These are phyloP conservation scores for Phytopythium aichiense DNA, from an alignment of 352 stramenopile species.

Conservation along the genomic window DNA sequence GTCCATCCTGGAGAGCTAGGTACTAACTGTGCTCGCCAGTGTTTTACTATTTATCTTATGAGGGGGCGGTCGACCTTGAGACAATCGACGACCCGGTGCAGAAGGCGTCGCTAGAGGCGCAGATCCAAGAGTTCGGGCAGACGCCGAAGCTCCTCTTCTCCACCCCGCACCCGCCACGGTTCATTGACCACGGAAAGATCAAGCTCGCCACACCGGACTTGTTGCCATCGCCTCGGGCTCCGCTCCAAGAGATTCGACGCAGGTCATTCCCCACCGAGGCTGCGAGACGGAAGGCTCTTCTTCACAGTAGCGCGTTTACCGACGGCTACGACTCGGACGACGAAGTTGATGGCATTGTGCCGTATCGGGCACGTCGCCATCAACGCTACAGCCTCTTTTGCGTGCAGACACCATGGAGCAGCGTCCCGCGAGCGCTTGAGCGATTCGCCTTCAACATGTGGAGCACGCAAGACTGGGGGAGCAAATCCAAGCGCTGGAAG, in stretches of 20 bases:
- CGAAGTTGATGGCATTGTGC: slow-evolving; percentile 5
- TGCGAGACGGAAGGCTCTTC: not conserved
- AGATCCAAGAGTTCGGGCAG: slow-evolving; percentile 93
- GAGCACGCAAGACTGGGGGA: slow-evolving; percentile 31
- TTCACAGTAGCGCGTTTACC: slow-evolving; percentile 20
- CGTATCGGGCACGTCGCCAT: slow-evolving; percentile 5
- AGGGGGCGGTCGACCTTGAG: slow-evolving; percentile 82
- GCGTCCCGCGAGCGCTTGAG: slow-evolving; percentile 19
- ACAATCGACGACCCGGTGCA: slow-evolving; percentile 85
- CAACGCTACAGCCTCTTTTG: slow-evolving; percentile 37
- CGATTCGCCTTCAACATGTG: not conserved
- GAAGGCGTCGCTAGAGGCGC: slow-evolving; percentile 88
- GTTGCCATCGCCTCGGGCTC: slow-evolving; percentile 35
- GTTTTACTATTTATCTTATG: slow-evolving; percentile 91
- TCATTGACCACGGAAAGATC: slow-evolving; percentile 39
- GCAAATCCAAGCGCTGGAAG: slow-evolving; percentile 52
- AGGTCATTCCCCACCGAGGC: slow-evolving; percentile 13
- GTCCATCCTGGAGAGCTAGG: slow-evolving; percentile 1
- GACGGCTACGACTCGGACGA: slow-evolving; percentile 34
- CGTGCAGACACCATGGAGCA: slow-evolving; percentile 33
- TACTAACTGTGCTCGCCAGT: slow-evolving; percentile 30
- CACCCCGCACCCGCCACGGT: slow-evolving; percentile 58
- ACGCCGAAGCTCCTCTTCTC: slow-evolving; percentile 82
- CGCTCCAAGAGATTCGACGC: slow-evolving; percentile 14
- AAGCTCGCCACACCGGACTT: slow-evolving; percentile 49